Percentiles rank a stretch among this genome's conserved stretches.
Conservation (phyloP, 2,329 filamentous ascomycete genomes). For the Didymella lethalis region DNA sequence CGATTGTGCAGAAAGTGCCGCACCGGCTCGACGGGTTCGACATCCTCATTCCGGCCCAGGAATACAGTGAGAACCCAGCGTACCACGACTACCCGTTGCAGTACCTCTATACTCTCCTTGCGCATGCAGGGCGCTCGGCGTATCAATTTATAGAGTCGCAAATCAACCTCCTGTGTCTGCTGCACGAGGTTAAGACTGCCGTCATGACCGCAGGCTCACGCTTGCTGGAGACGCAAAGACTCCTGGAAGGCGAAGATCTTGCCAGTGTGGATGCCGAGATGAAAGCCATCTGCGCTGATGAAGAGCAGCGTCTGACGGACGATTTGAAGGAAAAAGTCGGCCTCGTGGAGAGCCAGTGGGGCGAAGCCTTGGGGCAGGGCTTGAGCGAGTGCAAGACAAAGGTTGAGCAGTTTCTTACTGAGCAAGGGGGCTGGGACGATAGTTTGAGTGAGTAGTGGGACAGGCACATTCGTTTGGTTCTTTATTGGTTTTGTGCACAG, state of each 20-base stretch:
- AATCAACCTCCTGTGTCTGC: slow-evolving; percentile 84
- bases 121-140: slow-evolving; percentile 88
- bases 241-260: slow-evolving; percentile 50
- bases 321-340: slow-evolving; percentile 94
- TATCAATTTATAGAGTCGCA: slow-evolving; percentile 98
- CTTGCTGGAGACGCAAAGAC: slow-evolving; percentile 70
- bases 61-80: slow-evolving; percentile 84
- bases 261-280: slow-evolving; percentile 57
- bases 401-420: slow-evolving; percentile 75
- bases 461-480: slow-evolving; percentile 25
- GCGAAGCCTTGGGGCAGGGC: slow-evolving; percentile 80
- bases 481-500: slow-evolving; percentile 39
- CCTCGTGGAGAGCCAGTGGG: slow-evolving; percentile 90
- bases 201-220: slow-evolving; percentile 74
- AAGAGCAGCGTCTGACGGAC: slow-evolving; percentile 76
- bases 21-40: slow-evolving; percentile 66
- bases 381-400: slow-evolving; percentile 76
- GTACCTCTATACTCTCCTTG: slow-evolving; percentile 85
- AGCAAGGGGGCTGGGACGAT: slow-evolving; percentile 89
- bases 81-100: slow-evolving; percentile 85
- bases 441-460: slow-evolving; percentile 51
- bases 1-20: slow-evolving; percentile 82
- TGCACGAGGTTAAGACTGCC: slow-evolving; percentile 88
- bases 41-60: slow-evolving; percentile 77
- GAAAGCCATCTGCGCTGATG: slow-evolving; percentile 67